Conservation (phyloP, 2,329 filamentous ascomycete genomes). For the Rutstroemia sp. region DNA sequence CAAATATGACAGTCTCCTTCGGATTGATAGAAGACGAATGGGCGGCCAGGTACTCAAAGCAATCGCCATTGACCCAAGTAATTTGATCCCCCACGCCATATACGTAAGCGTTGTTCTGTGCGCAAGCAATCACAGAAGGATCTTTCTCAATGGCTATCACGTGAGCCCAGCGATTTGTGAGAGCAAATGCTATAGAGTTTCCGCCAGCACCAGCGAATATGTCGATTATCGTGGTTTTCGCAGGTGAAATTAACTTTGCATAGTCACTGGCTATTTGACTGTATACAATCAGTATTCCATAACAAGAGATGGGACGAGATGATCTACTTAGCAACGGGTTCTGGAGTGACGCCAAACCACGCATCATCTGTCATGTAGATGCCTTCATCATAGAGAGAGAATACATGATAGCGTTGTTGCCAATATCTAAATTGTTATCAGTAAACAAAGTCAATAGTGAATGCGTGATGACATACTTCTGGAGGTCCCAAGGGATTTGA, state of each 20-base stretch:
- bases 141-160: slow-evolving; percentile 89
- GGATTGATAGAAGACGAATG: slow-evolving; percentile 18
- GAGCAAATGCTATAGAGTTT: slow-evolving; percentile 91
- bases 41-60: slow-evolving; percentile 45
- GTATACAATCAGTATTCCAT: slow-evolving; percentile 6
- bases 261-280: slow-evolving; percentile 74
- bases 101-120: slow-evolving; percentile 81
- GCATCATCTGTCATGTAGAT: slow-evolving; percentile 87
- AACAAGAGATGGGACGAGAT: not conserved
- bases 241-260: slow-evolving; percentile 32
- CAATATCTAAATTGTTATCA: slow-evolving; percentile 60
- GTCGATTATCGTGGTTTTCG: slow-evolving; percentile 56
- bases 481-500: slow-evolving; percentile 75
- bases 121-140: slow-evolving; percentile 72
- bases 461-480: slow-evolving; percentile 54
- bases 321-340: slow-evolving; percentile 74
- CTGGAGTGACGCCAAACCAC: slow-evolving; percentile 96
- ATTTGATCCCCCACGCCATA: slow-evolving; percentile 76
- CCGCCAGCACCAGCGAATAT: slow-evolving; percentile 88
- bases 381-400: slow-evolving; percentile 78
- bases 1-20: slow-evolving; percentile 49
- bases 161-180: slow-evolving; percentile 68
- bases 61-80: slow-evolving; percentile 81
- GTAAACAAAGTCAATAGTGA: not conserved
- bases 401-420: slow-evolving; percentile 80